Base-by-base conservation (phyloP, 202 grass and related monocot genomes). In the Zizania palustris region DNA sequence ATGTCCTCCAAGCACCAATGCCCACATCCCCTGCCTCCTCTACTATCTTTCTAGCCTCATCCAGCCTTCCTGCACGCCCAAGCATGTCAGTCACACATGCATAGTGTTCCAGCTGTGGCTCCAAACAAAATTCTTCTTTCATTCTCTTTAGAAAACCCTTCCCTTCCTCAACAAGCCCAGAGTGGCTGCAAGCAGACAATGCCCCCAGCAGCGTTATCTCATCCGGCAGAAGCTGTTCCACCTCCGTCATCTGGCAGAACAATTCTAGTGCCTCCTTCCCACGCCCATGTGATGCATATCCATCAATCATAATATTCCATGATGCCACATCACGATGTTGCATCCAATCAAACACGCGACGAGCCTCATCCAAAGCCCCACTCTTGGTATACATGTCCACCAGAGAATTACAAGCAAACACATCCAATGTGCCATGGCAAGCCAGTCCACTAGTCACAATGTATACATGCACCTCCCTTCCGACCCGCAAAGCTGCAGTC, bases 301-400 rank as follows among this genome's bases (percentile, higher is more conserved):
- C 94, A 70, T 91, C 77, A 13, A 97, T 93, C 87, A 94, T 90
- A 70, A 91, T 88, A 61, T 97, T 94, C 94, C 91, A 97, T 14
- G 89, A 92, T 43, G 89, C 83, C 28, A 90, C 72, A 43, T 97
- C 91, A 5, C 41, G 71, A 39, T 58, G 82, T 15, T 45, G 22
- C 74, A 79, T 97, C 56, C 76, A 49, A 49, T 84, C 66, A 82
- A 97, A 97, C 41, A 92, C 11, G 22, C 44, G 22, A 53, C 78
- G 65, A 36, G 91, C 89, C 12, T 89, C 78, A 66, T 85, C 78
- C 67, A 93, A 56, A 6, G 71, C 82, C 28, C 87, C 85, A 51
- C 82, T 90, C 83, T 97, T 91, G 2, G 81, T 74, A 16, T 97
- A 90, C 91, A 93, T 90, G 66, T 88, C 91, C 7, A 50, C 69